Conservation (phyloP, 768 basidiomycete species). For the Mycena vitilis region DNA sequence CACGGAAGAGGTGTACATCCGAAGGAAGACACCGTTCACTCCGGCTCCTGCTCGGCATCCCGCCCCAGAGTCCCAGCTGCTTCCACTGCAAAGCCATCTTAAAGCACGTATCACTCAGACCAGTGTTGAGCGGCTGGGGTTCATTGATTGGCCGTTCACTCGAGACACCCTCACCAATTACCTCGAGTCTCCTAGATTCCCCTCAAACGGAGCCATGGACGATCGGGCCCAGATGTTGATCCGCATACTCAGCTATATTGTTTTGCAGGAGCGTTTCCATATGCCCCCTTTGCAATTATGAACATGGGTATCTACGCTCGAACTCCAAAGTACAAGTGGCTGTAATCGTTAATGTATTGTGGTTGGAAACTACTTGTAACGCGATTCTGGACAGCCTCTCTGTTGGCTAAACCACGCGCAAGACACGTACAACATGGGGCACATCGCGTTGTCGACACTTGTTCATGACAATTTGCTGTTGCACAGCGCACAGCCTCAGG, state of each 20-base stretch:
- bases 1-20: conserved; percentile 30
- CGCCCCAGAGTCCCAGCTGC: neutral
- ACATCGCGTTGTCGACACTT: too few relatives aligned
- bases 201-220: conserved; percentile 22
- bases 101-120: conserved; percentile 23
- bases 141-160: conserved; percentile 27
- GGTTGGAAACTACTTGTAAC: too few relatives aligned
- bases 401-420: too few relatives aligned
- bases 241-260: conserved; percentile 25
- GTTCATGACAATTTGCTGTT: too few relatives aligned
- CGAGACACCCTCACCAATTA: conserved; percentile 20
- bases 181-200: conserved; percentile 24
- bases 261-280: conserved; percentile 34
- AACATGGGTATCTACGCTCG: too few relatives aligned
- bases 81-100: conserved; percentile 31
- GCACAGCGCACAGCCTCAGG: too few relatives aligned
- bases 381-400: too few relatives aligned
- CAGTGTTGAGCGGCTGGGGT: conserved; percentile 28
- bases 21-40: conserved; percentile 31
- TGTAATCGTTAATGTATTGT: too few relatives aligned
- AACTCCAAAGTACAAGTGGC: too few relatives aligned
- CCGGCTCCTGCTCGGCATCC: conserved; percentile 24
- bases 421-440: too few relatives aligned
- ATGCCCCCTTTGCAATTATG: conserved; percentile 13
- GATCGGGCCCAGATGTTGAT: conserved; percentile 19